Base-by-base conservation (phyloP, 1,284 basidiomycete genomes). In the Boletus semigastroideus region DNA sequence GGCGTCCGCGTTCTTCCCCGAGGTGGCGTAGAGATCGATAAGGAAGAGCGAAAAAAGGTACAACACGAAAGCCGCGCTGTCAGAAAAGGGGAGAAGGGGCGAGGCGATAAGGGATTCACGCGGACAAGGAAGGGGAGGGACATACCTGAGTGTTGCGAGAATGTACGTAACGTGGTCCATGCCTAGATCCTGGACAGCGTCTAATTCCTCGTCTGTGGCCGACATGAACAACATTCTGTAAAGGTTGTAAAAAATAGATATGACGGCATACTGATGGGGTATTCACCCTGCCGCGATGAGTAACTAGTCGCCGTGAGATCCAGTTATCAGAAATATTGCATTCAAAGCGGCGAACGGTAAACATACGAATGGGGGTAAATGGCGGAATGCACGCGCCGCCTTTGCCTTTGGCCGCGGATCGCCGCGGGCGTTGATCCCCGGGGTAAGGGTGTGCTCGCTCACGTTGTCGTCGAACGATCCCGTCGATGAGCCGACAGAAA, bases 121-220 rank as follows among this genome's bases (percentile, higher is more conserved):
- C 38, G 30, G 28, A 25, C 34, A 45, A 16, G 37, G 2, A 4
- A 4, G 27, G 39, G 20, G 46, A 25, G 25, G 2, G 19, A 47
- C 38, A 22, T 9, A 63, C 82, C 89, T 92, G 71, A 88, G 90
- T 77, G 92, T 86, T 64, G 90, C 86, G 9, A 94, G 74, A 40
- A 89, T 78, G 63, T 95, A 95, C 0, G 92, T 91, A 57, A 94
- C 91, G 64, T 94, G 91, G 66, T 94, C 92, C 82, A 94, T 87
- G 45, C 80, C 87, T 31, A 76, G 74, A 22, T 79, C 79, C 59
- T 90, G 77, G 13, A 87, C 82, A 56, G 78, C 87, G 31, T 77
- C 64, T 38, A 95, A 74, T 66, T 95, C 91, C 72, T 97, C 93
- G 66, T 96, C 92, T 0, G 94, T 96, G 0, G 87, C 92, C 13